Evolutionary conservation across 1,284 basidiomycete species (phyloP).

Genomic region (Stereum hirsutum): DNA sequence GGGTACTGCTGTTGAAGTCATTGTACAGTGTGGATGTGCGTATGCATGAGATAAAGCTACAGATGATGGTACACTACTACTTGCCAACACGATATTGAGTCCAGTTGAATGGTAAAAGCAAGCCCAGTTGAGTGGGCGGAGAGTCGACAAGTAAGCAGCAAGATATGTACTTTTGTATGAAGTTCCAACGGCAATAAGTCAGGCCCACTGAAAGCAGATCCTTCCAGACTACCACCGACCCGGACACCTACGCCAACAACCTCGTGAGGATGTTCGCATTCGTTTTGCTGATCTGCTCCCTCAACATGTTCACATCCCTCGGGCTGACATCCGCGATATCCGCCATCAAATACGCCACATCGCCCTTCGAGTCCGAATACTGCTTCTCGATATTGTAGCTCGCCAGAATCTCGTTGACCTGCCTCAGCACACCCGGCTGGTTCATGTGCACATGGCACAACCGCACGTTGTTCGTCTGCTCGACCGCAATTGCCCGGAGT

Average conservation of each 20-base stretch:
- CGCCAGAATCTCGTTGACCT: constrained; percentile 89
- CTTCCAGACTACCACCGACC: not conserved
- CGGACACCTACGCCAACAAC: constrained; percentile 42
- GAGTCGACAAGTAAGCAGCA: too few relatives aligned
- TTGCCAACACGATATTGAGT: not conserved
- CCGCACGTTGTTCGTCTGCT: constrained; percentile 77
- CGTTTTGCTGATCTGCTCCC: constrained; percentile 77
- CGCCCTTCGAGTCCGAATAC: constrained; percentile 94
- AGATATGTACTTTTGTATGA: not conserved
- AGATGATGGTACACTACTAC: not conserved
- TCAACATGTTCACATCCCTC: constrained; percentile 76
- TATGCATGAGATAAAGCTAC: not conserved
- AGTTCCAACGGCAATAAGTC: not conserved
- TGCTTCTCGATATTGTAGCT: constrained; percentile 99
- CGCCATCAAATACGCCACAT: constrained; percentile 92
- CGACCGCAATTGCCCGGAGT: constrained; percentile 84
- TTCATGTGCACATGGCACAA: constrained; percentile 97
- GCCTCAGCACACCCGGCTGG: constrained; percentile 93
- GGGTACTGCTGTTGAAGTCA: not conserved
- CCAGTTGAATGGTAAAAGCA: constrained; percentile 11
- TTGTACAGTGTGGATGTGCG: not conserved
- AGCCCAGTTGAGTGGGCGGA: constrained; percentile 8
- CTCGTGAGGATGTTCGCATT: constrained; percentile 84
- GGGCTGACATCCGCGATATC: constrained; percentile 91
- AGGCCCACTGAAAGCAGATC: not conserved